Conservation (phyloP, 2,329 filamentous ascomycete species). For the Seiridium cupressi region DNA sequence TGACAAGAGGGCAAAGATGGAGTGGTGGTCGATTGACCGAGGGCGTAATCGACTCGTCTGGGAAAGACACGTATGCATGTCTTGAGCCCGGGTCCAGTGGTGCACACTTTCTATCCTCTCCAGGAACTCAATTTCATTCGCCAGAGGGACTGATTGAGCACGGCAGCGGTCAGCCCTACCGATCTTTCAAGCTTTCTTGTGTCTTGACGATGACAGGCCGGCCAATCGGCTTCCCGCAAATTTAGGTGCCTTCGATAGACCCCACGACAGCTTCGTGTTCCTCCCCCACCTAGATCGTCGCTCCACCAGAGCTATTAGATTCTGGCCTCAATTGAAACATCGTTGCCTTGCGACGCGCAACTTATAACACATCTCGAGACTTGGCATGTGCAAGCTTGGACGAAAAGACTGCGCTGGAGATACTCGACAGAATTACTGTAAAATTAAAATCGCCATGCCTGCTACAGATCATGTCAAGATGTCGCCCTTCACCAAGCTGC, state of each 20-base stretch:
- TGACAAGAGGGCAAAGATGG: background rate
- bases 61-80: slow-evolving; percentile 7
- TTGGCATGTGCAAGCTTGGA: no score
- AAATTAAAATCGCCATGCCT: no score
- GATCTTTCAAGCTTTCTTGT: background rate
- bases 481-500: no score
- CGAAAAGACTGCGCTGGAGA: no score
- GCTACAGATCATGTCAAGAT: no score
- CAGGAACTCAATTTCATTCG: background rate
- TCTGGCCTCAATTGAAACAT: background rate
- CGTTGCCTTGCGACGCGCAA: background rate
- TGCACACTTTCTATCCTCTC: background rate
- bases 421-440: no score
- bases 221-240: background rate
- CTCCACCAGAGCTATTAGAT: background rate
- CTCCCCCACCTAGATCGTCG: background rate
- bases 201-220: background rate
- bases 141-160: background rate
- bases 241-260: slow-evolving; percentile 2
- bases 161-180: background rate
- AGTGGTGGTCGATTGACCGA: background rate
- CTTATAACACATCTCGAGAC: background rate
- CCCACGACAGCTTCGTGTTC: slow-evolving; percentile 1
- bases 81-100: background rate
- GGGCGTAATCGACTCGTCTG: no score